Base-by-base conservation (phyloP, 2,329 filamentous ascomycete genomes). In the Coniochaeta hoffmannii region DNA sequence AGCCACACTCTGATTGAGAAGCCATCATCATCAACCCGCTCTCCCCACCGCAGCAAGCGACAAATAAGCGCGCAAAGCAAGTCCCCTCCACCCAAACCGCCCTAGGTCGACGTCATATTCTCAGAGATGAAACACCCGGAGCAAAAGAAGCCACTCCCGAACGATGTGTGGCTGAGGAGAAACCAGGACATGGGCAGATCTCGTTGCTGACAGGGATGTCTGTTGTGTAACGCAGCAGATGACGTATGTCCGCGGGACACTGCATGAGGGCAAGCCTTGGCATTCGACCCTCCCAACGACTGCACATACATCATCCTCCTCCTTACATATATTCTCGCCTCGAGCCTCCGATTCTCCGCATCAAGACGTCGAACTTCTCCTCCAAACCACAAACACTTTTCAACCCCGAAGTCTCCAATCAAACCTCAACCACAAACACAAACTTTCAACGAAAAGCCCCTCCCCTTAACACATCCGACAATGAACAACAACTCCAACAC, bases 401-500 rank as follows among this genome's bases (percentile, higher is more conserved):
- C 46, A 28, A 24, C 5, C 3, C 12, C 46, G 30, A 50, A 30
- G 11, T 12, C 9, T 3, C 32, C 14, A 17, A n/a, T n/a, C 9
- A 10, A 24, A 50, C 24, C 19, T 28, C 17, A 35, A 35, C 19
- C 34, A 24, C 50, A 52, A 22, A 35, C 32, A 34, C 30, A 52
- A 30, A 52, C 30, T 17, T 5, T 36, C 50, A 53, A 7, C 14
- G 31, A 31, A 19, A 9, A 53, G 11, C 30, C 50, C 32, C 50
- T n/a, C n/a, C n/a, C n/a, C n/a, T n/a, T n/a, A n/a, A 12, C 44
- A 30, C 4, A 36, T 38, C 31, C n/a, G n/a, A 35, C 4, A 36
- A 54, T 44, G 35, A 26, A 50, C 19, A 31, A 17, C n/a, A 15
- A 44, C 24, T 3, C 26, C 50, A 58, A 55, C 57, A 60, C 57